Evolutionary conservation across 2,329 filamentous ascomycete species (phyloP), one percentile per base, ranked within the genome.

Genomic region (Fusarium siculi): DNA sequence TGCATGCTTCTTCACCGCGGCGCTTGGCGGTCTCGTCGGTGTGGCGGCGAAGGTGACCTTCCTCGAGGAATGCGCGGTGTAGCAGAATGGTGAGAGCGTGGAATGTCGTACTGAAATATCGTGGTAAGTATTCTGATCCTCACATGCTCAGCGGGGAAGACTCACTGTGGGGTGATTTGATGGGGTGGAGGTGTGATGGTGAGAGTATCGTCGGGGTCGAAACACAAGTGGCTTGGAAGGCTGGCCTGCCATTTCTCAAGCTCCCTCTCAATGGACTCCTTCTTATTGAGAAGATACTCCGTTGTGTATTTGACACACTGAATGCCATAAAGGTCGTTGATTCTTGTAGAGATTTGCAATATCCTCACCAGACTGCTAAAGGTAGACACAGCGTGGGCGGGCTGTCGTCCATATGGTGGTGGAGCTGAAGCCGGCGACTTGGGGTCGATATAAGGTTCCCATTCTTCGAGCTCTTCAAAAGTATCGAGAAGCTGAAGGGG

Each of bases 21-120:
- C 74, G 72, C 59, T 79, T 80, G n/a, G 72, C 67, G 18, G 46
- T 54, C 32, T 76, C 74, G 42, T 79, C 74, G 7, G 78, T 76
- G 32, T 79, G 76, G n/a, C 73, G 71, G 18, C 76, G 69, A 8
- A 80, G 76, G 39, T 80, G 78, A 39, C 79, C 79, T 34, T 79
- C 75, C 34, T 80, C 80, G 1, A 85, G 79, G 69, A 86, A 85
- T 2, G 85, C 83, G 2, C 84, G 82, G 63, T 86, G 83, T 15
- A 86, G 79, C 1, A 86, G 77, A 50, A 86, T 85, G 15, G 81
- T 79, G 18, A 86, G 79, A 9, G 83, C 81, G 66, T 85, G 78
- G 68, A 84, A 86, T 12, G 79, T 81, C 21, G 79, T 79, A 37
- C 79, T 74, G 49, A 19, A 36, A 8, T 3, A 52, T 25, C 42